Conservation (phyloP, 1,139 yeast genomes). For the Meyerozyma carpophila region DNA sequence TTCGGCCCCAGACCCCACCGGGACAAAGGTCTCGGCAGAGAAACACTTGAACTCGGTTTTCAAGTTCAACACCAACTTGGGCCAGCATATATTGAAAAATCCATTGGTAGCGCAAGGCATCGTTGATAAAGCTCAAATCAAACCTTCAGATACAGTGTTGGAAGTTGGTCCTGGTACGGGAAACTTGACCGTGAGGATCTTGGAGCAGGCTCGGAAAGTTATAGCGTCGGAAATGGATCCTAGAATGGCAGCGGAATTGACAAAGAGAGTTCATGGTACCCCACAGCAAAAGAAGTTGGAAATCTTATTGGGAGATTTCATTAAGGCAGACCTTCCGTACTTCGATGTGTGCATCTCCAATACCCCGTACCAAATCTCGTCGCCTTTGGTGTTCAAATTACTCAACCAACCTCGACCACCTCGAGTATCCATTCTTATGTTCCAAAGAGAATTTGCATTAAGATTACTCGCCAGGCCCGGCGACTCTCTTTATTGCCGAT, state of each 20-base stretch:
- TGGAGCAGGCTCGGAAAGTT: constrained; percentile 88
- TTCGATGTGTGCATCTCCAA: constrained; percentile 95
- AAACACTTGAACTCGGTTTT: constrained; percentile 77
- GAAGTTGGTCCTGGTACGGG: constrained; percentile 99
- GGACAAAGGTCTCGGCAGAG: constrained; percentile 55
- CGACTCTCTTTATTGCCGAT: constrained; percentile 82
- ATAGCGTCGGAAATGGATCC: constrained; percentile 98
- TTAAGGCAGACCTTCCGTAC: constrained; percentile 92
- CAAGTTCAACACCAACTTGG: constrained; percentile 93
- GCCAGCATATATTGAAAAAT: constrained; percentile 94
- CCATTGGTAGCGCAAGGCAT: constrained; percentile 97
- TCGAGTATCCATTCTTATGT: constrained; percentile 91
- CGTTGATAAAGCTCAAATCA: constrained; percentile 91
- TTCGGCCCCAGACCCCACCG: constrained; percentile 37
- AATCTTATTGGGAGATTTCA: constrained; percentile 89
- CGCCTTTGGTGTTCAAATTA: constrained; percentile 90
- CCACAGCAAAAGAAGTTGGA: constrained; percentile 89
- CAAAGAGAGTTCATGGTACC: constrained; percentile 96
- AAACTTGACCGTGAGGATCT: constrained; percentile 85
- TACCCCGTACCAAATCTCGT: constrained; percentile 96
- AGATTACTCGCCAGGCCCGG: constrained; percentile 94
- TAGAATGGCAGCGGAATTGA: constrained; percentile 97
- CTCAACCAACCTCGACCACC: constrained; percentile 93
- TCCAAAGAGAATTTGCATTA: constrained; percentile 94
- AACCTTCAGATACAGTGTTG: constrained; percentile 85